Conservation (phyloP, 805 yeast genomes). For the Candida sphagnicola region DNA sequence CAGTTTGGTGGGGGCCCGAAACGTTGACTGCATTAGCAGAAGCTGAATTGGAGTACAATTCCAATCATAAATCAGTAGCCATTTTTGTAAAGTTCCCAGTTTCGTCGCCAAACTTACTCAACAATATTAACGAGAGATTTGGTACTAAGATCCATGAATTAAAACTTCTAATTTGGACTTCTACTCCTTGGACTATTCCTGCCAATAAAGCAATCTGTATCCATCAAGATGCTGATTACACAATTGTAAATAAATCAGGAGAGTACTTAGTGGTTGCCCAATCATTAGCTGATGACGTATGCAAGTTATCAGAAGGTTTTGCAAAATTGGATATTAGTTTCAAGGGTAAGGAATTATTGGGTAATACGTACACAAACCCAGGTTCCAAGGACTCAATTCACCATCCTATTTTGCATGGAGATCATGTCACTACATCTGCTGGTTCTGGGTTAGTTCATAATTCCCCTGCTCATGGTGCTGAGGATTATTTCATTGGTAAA, state of each 20-base stretch:
- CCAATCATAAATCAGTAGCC: slow-evolving; percentile 63
- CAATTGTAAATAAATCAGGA: slow-evolving; percentile 30
- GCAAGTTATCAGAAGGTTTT: slow-evolving; percentile 22
- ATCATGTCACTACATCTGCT: slow-evolving; percentile 71
- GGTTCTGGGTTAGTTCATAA: slow-evolving; percentile 97
- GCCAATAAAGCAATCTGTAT: slow-evolving; percentile 82
- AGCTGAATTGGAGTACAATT: slow-evolving; percentile 88
- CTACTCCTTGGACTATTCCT: slow-evolving; percentile 97
- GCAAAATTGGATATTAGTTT: slow-evolving; percentile 8
- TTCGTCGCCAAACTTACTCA: background rate
- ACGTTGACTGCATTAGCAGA: slow-evolving; percentile 94
- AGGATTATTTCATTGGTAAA: slow-evolving; percentile 76
- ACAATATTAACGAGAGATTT: background rate
- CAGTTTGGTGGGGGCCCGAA: slow-evolving; percentile 97
- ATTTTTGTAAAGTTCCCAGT: slow-evolving; percentile 65
- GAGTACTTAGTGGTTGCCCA: slow-evolving; percentile 57
- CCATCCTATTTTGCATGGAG: slow-evolving; percentile 70
- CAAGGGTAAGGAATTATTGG: slow-evolving; percentile 22
- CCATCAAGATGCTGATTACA: slow-evolving; percentile 56
- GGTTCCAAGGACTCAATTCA: slow-evolving; percentile 3
- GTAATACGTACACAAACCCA: slow-evolving; percentile 35
- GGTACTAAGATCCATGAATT: slow-evolving; percentile 7
- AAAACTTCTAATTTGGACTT: slow-evolving; percentile 80
- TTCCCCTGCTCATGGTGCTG: slow-evolving; percentile 98
- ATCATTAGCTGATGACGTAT: slow-evolving; percentile 40